phyloP scores from a whole-genome alignment of 441 rosid species.

The Aleurites moluccanus region DNA sequence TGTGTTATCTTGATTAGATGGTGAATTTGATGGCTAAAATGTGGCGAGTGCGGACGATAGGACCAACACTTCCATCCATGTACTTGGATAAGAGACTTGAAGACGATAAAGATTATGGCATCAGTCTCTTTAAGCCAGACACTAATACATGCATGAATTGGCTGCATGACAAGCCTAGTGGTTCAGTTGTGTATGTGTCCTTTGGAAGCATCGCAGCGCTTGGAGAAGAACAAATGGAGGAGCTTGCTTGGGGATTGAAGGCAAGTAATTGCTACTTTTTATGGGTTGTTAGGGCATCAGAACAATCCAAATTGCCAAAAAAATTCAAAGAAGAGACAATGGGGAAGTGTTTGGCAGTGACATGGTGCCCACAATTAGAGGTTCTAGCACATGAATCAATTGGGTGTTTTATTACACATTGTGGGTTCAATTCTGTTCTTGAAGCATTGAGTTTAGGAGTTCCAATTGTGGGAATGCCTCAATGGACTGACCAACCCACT shows the following conservation, averaged over 20 bases:
- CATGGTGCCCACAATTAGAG: conserved; percentile 27
- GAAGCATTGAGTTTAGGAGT: conserved; percentile 36
- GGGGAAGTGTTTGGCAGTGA: conserved; percentile 18
- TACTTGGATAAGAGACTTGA: conserved; percentile 48
- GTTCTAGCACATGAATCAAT: conserved; percentile 26
- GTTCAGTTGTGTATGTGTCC: conserved; percentile 53
- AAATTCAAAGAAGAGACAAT: conserved; percentile 29
- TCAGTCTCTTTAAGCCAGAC: conserved; percentile 40
- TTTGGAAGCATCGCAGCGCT: conserved; percentile 49
- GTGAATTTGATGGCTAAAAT: conserved; percentile 38
- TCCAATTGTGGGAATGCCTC: conserved; percentile 25
- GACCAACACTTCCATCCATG: conserved; percentile 55
- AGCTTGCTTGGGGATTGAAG: conserved; percentile 45
- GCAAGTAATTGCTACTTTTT: conserved; percentile 34
- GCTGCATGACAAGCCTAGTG: conserved; percentile 38
- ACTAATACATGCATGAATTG: conserved; percentile 35
- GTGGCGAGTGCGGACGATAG: conserved; percentile 41
- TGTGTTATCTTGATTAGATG: conserved; percentile 25
- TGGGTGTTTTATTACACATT: conserved; percentile 33
- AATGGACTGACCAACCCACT: conserved; percentile 25
- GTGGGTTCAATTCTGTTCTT: conserved; percentile 25
- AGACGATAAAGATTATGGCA: conserved; percentile 41
- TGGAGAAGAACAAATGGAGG: conserved; percentile 40
- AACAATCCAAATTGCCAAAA: conserved; percentile 42
- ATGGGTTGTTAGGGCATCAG: conserved; percentile 59